Conservation (phyloP, 2,329 filamentous ascomycete species). For the Lasiodiplodia sp. region DNA sequence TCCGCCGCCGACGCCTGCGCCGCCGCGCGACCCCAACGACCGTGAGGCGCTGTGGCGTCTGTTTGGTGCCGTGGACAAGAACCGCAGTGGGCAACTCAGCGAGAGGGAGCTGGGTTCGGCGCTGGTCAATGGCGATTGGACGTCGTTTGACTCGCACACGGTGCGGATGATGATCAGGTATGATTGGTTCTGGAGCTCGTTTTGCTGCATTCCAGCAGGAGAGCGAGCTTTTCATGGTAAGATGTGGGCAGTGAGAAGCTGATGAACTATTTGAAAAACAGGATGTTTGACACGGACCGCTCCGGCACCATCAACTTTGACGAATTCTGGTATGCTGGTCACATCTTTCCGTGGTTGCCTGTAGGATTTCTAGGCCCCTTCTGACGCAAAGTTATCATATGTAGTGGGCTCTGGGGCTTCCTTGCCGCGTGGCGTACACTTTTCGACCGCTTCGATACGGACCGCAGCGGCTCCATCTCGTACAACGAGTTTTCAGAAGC, state of each 20-base stretch:
- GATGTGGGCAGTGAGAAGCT: neutral
- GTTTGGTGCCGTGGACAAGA: constrained; percentile 90
- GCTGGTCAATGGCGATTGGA: constrained; percentile 96
- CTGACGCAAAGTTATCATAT: neutral
- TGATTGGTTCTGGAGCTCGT: neutral
- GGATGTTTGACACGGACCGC: constrained; percentile 96
- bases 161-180: constrained; percentile 94
- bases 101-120: constrained; percentile 87
- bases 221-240: neutral
- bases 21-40: constrained; percentile 67
- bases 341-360: neutral
- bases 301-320: constrained; percentile 90
- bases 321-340: constrained; percentile 77
- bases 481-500: constrained; percentile 89
- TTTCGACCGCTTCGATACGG: constrained; percentile 93
- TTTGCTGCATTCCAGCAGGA: neutral
- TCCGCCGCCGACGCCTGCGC: constrained; percentile 56
- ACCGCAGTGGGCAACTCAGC: constrained; percentile 81
- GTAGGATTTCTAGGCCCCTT: neutral
- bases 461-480: constrained; percentile 85
- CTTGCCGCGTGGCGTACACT: constrained; percentile 91
- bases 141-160: constrained; percentile 89
- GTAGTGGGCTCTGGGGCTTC: constrained; percentile 87
- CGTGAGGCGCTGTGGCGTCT: constrained; percentile 78
- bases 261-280: constrained; percentile 29